Base-by-base conservation (phyloP, 176 grass and related monocot genomes). In the Carex pumila region DNA sequence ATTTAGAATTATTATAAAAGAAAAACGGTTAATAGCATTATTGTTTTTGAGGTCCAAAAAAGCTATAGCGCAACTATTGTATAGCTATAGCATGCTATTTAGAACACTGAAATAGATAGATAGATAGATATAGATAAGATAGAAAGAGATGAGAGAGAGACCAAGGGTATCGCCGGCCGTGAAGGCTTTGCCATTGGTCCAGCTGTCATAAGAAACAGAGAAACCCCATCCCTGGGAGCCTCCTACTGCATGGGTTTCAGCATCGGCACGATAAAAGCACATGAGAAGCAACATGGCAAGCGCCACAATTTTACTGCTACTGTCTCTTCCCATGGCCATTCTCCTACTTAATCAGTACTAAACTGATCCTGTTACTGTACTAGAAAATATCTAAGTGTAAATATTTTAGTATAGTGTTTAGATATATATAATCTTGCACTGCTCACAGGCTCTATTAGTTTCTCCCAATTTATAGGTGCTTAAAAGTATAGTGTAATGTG, bases 181-280 rank as follows among this genome's bases (percentile, higher is more conserved):
- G 63, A 95, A 95, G 53, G 36, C 80, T 34, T 89, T 87, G 7
- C 72, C 70, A 56, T 53, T 66, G 17, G 93, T 59, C 93, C 93
- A 95, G 56, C 85, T 78, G 49, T 88, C 87, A 17, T 92, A 95
- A 3, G 90, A 90, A 56, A 92, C 75, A 1, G 89, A 89, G 58
- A 92, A 90, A 25, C 90, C 93, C 90, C 93, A 95, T 2, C 93
- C 90, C 25, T 89, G 81, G 0, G 88, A 79, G 29, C 87, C 93
- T 70, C 93, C 93, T 6, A 95, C 93, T 3, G 82, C 58, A 57
- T 95, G 88, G n/a, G 82, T 92, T 34, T 71, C 90, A 18, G 88
- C 88, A 12, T 88, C 45, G 0, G 74, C 81, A 18, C 31, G 25
- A 13, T 80, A 65, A 13, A 66, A 71, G 11, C 61, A 85, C 6